A percentile compares a stretch with the other conserved stretches of the same genome.
These are phyloP conservation scores for Penicillium sp. DNA, from an alignment of 2,329 filamentous ascomycete genomes.

Conservation along the genomic window DNA sequence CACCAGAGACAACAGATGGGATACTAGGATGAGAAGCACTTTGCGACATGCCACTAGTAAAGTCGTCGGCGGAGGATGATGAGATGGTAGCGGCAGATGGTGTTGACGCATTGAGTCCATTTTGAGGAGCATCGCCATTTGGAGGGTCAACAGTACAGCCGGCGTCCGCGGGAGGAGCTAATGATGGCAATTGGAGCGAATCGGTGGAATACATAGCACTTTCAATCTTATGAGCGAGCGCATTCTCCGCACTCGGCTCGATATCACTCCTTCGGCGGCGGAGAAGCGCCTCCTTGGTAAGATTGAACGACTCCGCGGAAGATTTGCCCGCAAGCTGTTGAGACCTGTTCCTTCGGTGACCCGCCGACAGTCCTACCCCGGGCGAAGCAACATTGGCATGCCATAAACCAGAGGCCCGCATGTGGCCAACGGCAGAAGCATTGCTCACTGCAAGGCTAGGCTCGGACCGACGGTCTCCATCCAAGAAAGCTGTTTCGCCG, in stretches of 20 bases:
- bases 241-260: conserved; percentile 25
- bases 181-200: conserved; percentile 23
- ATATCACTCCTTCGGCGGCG: conserved; percentile 36
- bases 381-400: conserved; percentile 28
- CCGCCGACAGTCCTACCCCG: conserved; percentile 17
- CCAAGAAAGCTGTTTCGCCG: conserved; percentile 40
- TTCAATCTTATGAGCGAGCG: conserved; percentile 24
- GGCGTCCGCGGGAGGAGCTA: conserved; percentile 18
- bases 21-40: conserved; percentile 54
- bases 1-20: conserved; percentile 50
- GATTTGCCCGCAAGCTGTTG: conserved; percentile 38
- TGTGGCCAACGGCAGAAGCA: conserved; percentile 49
- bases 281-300: conserved; percentile 40
- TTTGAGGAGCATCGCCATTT: conserved; percentile 6
- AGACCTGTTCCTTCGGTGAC: conserved; percentile 42
- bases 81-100: conserved; percentile 52
- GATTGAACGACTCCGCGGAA: conserved; percentile 39
- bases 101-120: conserved; percentile 39
- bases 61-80: conserved; percentile 51
- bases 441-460: conserved; percentile 51
- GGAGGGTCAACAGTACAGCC: conserved; percentile 23
- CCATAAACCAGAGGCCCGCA: conserved; percentile 44
- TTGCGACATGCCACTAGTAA: conserved; percentile 52
- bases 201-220: conserved; percentile 29
- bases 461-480: conserved; percentile 42